These are phyloP conservation scores for Cordyceps cateniannulata DNA, from an alignment of 2,329 filamentous ascomycete genomes.

Conservation along the genomic window DNA sequence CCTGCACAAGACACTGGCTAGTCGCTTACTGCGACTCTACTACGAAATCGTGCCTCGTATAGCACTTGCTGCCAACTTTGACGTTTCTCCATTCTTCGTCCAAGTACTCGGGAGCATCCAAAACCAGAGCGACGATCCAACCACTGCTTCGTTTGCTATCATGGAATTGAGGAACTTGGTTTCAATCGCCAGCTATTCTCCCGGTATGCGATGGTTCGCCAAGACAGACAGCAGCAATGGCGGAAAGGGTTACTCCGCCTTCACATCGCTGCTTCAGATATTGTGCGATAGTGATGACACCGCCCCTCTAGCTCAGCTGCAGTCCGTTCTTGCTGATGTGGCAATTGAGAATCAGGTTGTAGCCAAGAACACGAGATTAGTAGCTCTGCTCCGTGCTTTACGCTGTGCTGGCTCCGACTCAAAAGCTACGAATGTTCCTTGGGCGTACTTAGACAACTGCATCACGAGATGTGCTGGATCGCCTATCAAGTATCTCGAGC, in stretches of 20 bases:
- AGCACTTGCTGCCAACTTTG: conserved; percentile 78
- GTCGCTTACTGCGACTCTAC: conserved; percentile 74
- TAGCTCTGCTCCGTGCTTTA: conserved; percentile 37
- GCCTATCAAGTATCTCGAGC: conserved; percentile 77
- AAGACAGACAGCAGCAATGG: conserved; percentile 55
- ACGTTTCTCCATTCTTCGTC: conserved; percentile 72
- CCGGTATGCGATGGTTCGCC: conserved; percentile 86
- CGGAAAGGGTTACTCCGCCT: conserved; percentile 47
- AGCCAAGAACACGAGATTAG: conserved; percentile 41
- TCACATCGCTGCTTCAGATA: conserved; percentile 59
- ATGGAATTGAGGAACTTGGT: conserved; percentile 79
- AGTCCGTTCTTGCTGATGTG: conserved; percentile 52
- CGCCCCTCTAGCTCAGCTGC: conserved; percentile 37
- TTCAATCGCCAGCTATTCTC: conserved; percentile 71
- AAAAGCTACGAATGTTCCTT: conserved; percentile 39
- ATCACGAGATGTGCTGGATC: conserved; percentile 65
- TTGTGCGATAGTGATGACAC: conserved; percentile 25
- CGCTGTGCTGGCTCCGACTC: conserved; percentile 18
- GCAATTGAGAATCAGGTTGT: conserved; percentile 62
- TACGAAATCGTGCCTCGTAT: conserved; percentile 75
- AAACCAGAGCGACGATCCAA: conserved; percentile 41
- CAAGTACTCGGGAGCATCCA: conserved; percentile 59
- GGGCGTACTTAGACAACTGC: conserved; percentile 77
- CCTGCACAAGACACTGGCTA: conserved; percentile 71
- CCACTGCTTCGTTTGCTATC: conserved; percentile 49